phyloP scores from a whole-genome alignment of 1,284 basidiomycete species.

The Leucoagaricus sp. region DNA sequence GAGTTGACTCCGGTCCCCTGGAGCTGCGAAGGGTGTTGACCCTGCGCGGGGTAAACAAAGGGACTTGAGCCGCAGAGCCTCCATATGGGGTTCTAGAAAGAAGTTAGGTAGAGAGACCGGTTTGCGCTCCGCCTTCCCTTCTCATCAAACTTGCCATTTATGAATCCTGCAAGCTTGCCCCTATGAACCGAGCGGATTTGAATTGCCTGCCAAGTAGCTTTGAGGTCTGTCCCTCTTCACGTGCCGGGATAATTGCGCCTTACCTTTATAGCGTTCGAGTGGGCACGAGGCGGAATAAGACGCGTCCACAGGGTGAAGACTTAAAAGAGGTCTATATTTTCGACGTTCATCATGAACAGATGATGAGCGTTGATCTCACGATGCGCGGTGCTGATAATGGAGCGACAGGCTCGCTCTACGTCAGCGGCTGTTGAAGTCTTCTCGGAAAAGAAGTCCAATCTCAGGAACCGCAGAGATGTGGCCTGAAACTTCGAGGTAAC shows the following conservation, averaged over 20 bases:
- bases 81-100: constrained; percentile 8
- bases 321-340: no score
- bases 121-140: constrained; percentile 3
- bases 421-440: constrained; percentile 2
- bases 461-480: neutral
- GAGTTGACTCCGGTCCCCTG: constrained; percentile 12
- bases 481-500: neutral
- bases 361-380: no score
- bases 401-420: neutral
- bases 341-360: no score
- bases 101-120: constrained; percentile 3
- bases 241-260: neutral
- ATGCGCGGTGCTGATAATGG: constrained; percentile 1
- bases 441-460: neutral
- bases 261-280: no score
- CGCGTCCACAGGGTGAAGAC: no score
- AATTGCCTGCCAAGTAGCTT: neutral
- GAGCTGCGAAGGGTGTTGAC: neutral
- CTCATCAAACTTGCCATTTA: constrained; percentile 11
- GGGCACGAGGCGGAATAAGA: no score
- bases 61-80: constrained; percentile 9
- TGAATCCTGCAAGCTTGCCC: neutral
- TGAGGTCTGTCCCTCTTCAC: neutral
- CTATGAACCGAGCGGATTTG: constrained; percentile 5
- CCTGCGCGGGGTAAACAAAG: constrained; percentile 3